Base-by-base conservation (phyloP, 768 basidiomycete genomes). In the Dacryopinax spathularia region DNA sequence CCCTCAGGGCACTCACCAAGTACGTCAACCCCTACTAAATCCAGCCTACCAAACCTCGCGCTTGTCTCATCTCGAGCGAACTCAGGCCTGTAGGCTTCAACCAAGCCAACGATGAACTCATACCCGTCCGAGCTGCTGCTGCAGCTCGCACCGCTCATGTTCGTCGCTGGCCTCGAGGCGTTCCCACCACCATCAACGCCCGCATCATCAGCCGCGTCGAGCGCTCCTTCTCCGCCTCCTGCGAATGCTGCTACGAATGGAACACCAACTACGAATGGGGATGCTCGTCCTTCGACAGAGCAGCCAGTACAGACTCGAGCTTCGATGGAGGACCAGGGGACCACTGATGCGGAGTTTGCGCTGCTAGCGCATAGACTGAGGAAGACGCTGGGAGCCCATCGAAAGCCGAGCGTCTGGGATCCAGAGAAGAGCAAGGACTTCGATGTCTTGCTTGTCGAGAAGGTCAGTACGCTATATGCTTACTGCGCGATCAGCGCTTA, bases 91-190 rank as follows among this genome's bases (percentile, higher is more conserved):
- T n/a, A n/a, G n/a, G n/a, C 36, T n/a, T 37, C 36, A 37, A 10
- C n/a, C 36, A 37, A n/a, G 10, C 10, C 63, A 56, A 67, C 62
- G 35, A 94, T 96, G 94, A 94, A 94, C 75, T 89, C 89, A 33
- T 96, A 95, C 77, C 94, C 93, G 20, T 77, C 83, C 64, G 92
- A 97, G 77, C 79, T 97, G 66, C 78, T 96, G 68, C 79, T 82
- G n/a, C 93, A 96, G 72, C 82, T 91, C 41, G 85, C 84, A 20
- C 95, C 95, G 15, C 84, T 98, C 36, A 89, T 98, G 89, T 95
- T 96, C 72, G 88, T 93, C 20, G 91, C 91, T 27, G 94, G 94
- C 1, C 81, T 96, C 44, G 84, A 84, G 37, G 66, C 69, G 10
- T 43, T 44, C 10, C 16, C 62, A 34, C 41, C 48, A 25, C 34